phyloP scores from a whole-genome alignment of 2,329 filamentous ascomycete genomes.

The Aureobasidium leucospermi region DNA sequence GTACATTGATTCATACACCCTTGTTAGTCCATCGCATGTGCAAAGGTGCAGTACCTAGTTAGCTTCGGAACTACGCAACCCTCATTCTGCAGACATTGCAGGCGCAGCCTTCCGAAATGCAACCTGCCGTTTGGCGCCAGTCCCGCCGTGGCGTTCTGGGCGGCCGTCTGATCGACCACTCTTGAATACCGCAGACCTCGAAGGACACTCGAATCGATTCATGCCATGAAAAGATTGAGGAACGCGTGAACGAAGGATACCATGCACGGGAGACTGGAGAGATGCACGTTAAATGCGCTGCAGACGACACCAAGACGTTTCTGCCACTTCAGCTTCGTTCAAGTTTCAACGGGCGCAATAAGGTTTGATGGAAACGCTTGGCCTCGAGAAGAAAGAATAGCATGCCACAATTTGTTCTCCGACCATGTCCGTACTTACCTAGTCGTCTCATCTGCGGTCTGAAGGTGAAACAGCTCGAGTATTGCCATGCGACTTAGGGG shows the following conservation, averaged over 20 bases:
- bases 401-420: not conserved
- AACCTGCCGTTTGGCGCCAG: not conserved
- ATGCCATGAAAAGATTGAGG: too few relatives aligned
- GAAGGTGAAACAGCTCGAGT: not conserved
- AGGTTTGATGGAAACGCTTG: not conserved
- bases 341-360: not conserved
- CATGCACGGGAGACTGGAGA: too few relatives aligned
- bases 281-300: not conserved
- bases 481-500: not conserved
- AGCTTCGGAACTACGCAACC: not conserved
- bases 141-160: not conserved
- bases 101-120: not conserved
- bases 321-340: not conserved
- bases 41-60: not conserved
- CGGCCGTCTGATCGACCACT: not conserved
- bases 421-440: too few relatives aligned
- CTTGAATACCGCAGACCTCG: not conserved
- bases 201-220: not conserved
- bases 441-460: not conserved
- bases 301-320: not conserved
- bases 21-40: not conserved
- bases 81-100: not conserved
- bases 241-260: too few relatives aligned
- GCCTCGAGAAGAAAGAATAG: not conserved
- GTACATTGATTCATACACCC: not conserved